These are phyloP conservation scores for Pogostemon cablin DNA, from an alignment of 257 asterid species.

Conservation along the genomic window DNA sequence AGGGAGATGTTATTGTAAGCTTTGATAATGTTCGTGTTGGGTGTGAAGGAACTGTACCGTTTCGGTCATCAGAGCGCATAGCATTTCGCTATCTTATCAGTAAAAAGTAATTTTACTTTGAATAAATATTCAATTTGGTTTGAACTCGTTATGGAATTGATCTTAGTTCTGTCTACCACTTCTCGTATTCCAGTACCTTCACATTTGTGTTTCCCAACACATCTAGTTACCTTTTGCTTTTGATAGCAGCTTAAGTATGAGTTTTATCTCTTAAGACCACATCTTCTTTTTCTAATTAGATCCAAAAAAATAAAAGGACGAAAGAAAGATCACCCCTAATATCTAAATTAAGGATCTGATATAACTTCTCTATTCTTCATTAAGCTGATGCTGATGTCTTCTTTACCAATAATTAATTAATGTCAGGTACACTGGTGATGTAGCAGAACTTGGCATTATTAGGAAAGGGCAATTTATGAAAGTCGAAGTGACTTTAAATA, in stretches of 20 bases:
- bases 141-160: slow-evolving; percentile 19
- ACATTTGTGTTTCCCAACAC: background rate
- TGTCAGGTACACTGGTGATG: slow-evolving; percentile 80
- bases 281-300: background rate
- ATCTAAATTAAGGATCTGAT: slow-evolving; percentile 1
- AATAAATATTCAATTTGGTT: slow-evolving; percentile 23
- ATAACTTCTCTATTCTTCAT: slow-evolving; percentile 1
- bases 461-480: slow-evolving; percentile 72
- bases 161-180: slow-evolving; percentile 13
- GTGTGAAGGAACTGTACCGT: slow-evolving; percentile 94
- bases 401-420: slow-evolving; percentile 24
- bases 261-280: background rate
- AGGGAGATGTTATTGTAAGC: slow-evolving; percentile 97
- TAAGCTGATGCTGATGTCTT: slow-evolving; percentile 15
- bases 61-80: slow-evolving; percentile 88
- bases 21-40: slow-evolving; percentile 86
- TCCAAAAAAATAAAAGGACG: background rate
- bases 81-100: slow-evolving; percentile 95
- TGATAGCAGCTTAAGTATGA: background rate
- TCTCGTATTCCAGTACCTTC: background rate
- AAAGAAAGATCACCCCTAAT: background rate
- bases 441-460: slow-evolving; percentile 82
- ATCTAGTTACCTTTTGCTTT: background rate
- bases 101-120: slow-evolving; percentile 56
- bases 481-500: slow-evolving; percentile 66